Conservation (phyloP, 768 basidiomycete genomes). For the Pulveroboletus sp. region DNA sequence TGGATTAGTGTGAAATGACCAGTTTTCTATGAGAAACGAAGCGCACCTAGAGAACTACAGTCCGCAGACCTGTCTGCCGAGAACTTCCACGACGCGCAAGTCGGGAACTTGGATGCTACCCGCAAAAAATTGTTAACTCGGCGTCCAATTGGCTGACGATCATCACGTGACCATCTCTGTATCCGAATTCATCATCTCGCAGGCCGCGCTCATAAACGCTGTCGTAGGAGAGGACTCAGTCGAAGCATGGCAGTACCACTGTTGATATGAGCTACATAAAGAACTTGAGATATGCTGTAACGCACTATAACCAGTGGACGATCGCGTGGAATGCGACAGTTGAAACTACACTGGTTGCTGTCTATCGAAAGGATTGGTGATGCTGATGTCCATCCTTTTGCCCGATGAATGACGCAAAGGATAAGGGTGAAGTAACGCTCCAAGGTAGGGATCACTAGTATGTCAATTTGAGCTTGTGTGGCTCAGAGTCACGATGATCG, state of each 20-base stretch:
- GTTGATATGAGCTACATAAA: conserved; percentile 11
- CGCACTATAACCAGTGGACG: conserved; percentile 16
- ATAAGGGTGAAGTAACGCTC: too few species aligned
- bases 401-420: too few species aligned
- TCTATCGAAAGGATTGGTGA: conserved; percentile 5
- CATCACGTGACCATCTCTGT: conserved; percentile 7
- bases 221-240: background rate
- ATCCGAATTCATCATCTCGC: too few species aligned
- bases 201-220: too few species aligned
- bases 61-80: background rate
- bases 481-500: too few species aligned
- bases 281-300: conserved; percentile 2
- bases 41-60: conserved; percentile 7
- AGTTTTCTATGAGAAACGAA: background rate
- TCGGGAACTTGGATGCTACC: conserved; percentile 11
- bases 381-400: background rate
- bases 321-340: background rate
- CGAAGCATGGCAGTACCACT: too few species aligned
- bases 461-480: background rate
- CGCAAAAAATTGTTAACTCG: conserved; percentile 11
- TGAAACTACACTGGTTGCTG: background rate
- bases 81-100: background rate
- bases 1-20: background rate
- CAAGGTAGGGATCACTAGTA: too few species aligned
- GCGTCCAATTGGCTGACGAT: conserved; percentile 8